A percentile compares a stretch with the other conserved stretches of the same genome.
Conservation (phyloP, 257 asterid species). For the Nicotiana knightiana region DNA sequence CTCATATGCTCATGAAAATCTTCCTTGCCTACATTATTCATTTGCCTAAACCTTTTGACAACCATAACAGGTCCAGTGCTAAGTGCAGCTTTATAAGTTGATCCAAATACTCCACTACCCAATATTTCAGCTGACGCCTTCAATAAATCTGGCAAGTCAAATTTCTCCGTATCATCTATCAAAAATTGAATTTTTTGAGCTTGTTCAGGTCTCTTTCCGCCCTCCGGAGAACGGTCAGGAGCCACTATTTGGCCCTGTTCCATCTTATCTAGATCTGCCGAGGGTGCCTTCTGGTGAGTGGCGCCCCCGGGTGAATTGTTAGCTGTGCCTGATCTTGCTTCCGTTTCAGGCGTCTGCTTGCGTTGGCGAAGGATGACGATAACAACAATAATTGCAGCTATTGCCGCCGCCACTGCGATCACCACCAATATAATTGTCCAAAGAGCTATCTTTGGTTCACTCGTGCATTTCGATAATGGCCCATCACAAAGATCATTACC, state of each 20-base stretch:
- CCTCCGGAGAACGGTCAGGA: conserved; percentile 7
- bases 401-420: conserved; percentile 32
- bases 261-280: conserved; percentile 33
- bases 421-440: conserved; percentile 29
- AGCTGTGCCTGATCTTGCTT: background rate
- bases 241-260: conserved; percentile 34
- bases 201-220: conserved; percentile 25
- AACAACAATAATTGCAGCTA: conserved; percentile 41
- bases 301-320: background rate
- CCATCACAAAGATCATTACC: conserved; percentile 62
- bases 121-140: conserved; percentile 90
- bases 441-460: conserved; percentile 24
- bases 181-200: conserved; percentile 53
- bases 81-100: conserved; percentile 73
- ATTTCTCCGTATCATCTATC: conserved; percentile 38
- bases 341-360: conserved; percentile 13
- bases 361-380: conserved; percentile 49
- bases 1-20: conserved; percentile 93
- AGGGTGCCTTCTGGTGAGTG: background rate
- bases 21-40: conserved; percentile 65
- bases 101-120: conserved; percentile 78
- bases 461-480: conserved; percentile 47
- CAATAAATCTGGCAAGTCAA: conserved; percentile 73
- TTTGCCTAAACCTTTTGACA: conserved; percentile 77
- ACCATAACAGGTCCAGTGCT: conserved; percentile 39